Percentiles rank a stretch among this genome's conserved stretches.
Conservation (phyloP, 257 asterid genomes). For the Fraxinus anomala region DNA sequence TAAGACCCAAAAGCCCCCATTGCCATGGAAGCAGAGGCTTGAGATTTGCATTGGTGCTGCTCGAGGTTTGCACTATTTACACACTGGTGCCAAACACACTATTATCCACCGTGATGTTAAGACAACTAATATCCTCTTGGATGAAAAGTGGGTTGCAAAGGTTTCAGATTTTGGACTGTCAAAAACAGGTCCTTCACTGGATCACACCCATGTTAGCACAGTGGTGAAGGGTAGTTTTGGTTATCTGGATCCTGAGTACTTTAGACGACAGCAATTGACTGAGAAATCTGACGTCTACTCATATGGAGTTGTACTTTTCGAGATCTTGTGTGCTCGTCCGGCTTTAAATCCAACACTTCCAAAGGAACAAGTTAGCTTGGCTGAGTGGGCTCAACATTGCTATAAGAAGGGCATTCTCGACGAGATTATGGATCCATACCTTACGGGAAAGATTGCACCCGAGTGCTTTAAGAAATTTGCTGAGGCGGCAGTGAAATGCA, state of each 20-base stretch:
- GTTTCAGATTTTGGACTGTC: constrained; percentile 89
- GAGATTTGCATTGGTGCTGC: constrained; percentile 91
- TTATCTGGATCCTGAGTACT: constrained; percentile 87
- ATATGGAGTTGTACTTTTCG: constrained; percentile 75
- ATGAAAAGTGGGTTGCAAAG: constrained; percentile 90
- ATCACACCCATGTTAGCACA: constrained; percentile 87
- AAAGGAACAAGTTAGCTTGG: constrained; percentile 86
- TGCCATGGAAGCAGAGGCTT: constrained; percentile 92
- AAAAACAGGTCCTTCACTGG: constrained; percentile 84
- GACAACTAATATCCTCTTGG: constrained; percentile 89
- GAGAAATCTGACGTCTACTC: constrained; percentile 88
- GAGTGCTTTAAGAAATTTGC: constrained; percentile 84
- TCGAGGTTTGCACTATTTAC: constrained; percentile 86
- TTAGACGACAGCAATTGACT: constrained; percentile 80
- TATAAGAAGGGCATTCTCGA: constrained; percentile 74
- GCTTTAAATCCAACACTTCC: constrained; percentile 78
- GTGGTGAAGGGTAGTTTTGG: constrained; percentile 90
- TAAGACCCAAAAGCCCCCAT: constrained; percentile 82
- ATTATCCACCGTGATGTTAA: constrained; percentile 91
- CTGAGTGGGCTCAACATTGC: constrained; percentile 91
- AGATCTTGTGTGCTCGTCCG: constrained; percentile 84
- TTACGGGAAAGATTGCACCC: constrained; percentile 86
- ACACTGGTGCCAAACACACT: constrained; percentile 85
- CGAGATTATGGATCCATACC: constrained; percentile 74
- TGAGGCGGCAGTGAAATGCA: constrained; percentile 88